These are phyloP conservation scores for Ogataea haglerorum DNA, from an alignment of 805 yeast genomes.

Conservation along the genomic window DNA sequence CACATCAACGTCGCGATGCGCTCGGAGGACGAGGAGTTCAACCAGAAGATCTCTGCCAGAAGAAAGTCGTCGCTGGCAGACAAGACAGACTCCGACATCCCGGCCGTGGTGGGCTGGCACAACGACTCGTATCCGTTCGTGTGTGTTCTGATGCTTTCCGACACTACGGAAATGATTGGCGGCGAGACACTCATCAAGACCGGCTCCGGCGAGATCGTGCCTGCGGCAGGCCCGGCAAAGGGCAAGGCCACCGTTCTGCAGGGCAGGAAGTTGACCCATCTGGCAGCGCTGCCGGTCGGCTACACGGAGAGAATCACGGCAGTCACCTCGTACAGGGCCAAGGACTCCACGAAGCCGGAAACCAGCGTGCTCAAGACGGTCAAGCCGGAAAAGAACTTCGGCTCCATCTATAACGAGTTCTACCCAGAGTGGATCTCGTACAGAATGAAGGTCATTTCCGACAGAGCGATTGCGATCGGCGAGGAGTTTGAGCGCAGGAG, in stretches of 20 bases:
- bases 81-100: conserved; percentile 36
- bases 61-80: conserved; percentile 26
- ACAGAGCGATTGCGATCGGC: conserved; percentile 32
- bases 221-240: conserved; percentile 40
- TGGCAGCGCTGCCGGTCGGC: conserved; percentile 45
- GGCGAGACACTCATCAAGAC: conserved; percentile 56
- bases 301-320: conserved; percentile 41
- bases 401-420: conserved; percentile 37
- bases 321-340: conserved; percentile 42
- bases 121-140: conserved; percentile 61
- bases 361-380: conserved; percentile 40
- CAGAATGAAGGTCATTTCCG: conserved; percentile 35
- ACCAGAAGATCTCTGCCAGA: conserved; percentile 26
- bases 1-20: conserved; percentile 50
- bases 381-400: conserved; percentile 37
- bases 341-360: conserved; percentile 35
- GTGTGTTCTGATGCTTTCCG: conserved; percentile 60
- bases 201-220: conserved; percentile 37
- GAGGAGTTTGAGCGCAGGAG: conserved; percentile 22
- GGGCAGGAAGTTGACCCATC: conserved; percentile 44
- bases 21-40: conserved; percentile 33
- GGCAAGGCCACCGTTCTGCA: conserved; percentile 51
- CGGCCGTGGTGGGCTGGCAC: conserved; percentile 64
- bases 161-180: conserved; percentile 55
- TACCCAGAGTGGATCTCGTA: conserved; percentile 40